phyloP scores from a whole-genome alignment of 2,329 filamentous ascomycete species.

The Paramyrothecium roridum region DNA sequence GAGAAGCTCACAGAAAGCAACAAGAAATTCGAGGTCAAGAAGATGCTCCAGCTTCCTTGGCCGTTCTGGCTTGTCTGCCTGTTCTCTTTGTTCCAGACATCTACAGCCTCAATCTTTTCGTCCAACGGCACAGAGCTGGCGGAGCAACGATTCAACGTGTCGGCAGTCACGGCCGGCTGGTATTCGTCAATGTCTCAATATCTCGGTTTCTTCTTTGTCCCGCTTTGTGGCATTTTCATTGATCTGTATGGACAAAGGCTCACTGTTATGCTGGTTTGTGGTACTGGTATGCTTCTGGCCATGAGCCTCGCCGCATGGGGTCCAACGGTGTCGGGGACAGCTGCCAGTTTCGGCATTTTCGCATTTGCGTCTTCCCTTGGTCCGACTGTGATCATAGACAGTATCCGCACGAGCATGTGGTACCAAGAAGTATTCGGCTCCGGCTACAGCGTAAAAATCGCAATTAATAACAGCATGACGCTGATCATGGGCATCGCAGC shows the following conservation, averaged over 20 bases:
- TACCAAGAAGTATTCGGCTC: constrained; percentile 58
- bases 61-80: constrained; percentile 52
- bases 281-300: constrained; percentile 43
- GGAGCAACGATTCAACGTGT: constrained; percentile 55
- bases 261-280: constrained; percentile 50
- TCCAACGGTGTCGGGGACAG: constrained; percentile 45
- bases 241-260: constrained; percentile 54
- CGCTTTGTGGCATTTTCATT: constrained; percentile 51
- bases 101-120: constrained; percentile 49
- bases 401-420: constrained; percentile 58
- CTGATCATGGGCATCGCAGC: constrained; percentile 57
- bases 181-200: constrained; percentile 57
- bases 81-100: constrained; percentile 58
- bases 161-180: constrained; percentile 55
- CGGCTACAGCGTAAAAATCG: constrained; percentile 58
- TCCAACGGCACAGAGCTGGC: constrained; percentile 60
- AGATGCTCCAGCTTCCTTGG: constrained; percentile 57
- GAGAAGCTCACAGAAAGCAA: constrained; percentile 59
- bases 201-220: constrained; percentile 54
- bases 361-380: constrained; percentile 54
- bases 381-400: constrained; percentile 57
- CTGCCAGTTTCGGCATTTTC: constrained; percentile 57
- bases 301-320: constrained; percentile 56
- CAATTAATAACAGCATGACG: constrained; percentile 61
- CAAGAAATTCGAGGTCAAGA: constrained; percentile 52